Evolutionary conservation across 106 monocot species (phyloP), one percentile per base, ranked within the genome.

Genomic region (Dendrobium officinale): DNA sequence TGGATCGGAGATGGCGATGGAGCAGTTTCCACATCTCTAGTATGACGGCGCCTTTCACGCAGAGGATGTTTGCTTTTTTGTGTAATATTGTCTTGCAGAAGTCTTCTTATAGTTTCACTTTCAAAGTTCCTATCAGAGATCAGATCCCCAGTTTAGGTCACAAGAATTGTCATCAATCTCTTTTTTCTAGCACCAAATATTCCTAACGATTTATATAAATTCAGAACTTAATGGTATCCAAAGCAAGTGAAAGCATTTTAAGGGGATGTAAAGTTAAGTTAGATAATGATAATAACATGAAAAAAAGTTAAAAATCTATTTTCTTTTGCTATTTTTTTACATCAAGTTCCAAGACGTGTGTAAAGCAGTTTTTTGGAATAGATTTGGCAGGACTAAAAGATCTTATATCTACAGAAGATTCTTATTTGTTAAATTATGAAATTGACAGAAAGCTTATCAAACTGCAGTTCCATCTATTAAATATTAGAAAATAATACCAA

Each of bases 121-220:
- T 74, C 56, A 77, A 54, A 41, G 76, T 79, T 80, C 77, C 86
- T 86, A 51, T 55, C 26, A 79, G 8, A 59, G 22, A 79, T 54
- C 11, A 51, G 15, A 74, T 67, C 26, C n/a, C 4, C 44, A 16
- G 20, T 6, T 20, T n/a, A 45, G 6, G 20, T 37, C 37, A 37
- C 3, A 37, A 37, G 37, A 37, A 20, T 9, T 18, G n/a, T 48
- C 44, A 24, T 18, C 47, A 22, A 22, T 10, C 29, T 9, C 1
- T 31, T 31, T 18, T 68, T 31, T 68, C 5, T 29, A 29, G 31
- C 29, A 26, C 1, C 68, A 10, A 68, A 13, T 31, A 68, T 20
- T 68, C 9, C 2, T 13, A 29, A 10, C 15, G 13, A 20, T 58
- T 20, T 68, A 27, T 31, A 4, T 68, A 31, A 68, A 68, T 26